Conservation (phyloP, 768 basidiomycete genomes). For the Dioszegia aurantiaca region DNA sequence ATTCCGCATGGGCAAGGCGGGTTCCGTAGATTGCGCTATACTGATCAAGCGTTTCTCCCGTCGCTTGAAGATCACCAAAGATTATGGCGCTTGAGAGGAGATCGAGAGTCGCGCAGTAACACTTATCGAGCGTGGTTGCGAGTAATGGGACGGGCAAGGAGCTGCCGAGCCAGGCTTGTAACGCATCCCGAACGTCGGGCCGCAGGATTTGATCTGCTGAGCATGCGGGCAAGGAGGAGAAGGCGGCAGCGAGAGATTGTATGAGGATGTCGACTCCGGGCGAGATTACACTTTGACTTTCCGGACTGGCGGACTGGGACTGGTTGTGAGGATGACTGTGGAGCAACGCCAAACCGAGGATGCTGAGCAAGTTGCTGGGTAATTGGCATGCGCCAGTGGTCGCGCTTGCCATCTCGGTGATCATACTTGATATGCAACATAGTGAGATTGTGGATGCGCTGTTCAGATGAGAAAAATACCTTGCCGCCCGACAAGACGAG, state of each 20-base stretch:
- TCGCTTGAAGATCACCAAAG: slow-evolving; percentile 16
- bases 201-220: not conserved
- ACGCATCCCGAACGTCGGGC: not conserved
- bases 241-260: slow-evolving; percentile 9
- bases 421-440: too few species aligned
- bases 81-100: slow-evolving; percentile 21
- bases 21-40: slow-evolving; percentile 35
- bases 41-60: slow-evolving; percentile 22
- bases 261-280: slow-evolving; percentile 28
- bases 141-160: not conserved
- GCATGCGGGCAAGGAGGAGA: not conserved
- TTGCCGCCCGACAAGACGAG: too few species aligned
- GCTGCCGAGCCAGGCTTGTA: slow-evolving; percentile 21
- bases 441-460: too few species aligned
- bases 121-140: slow-evolving; percentile 9
- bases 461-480: too few species aligned
- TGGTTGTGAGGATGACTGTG: slow-evolving; percentile 30
- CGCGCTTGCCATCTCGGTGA: too few species aligned
- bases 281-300: slow-evolving; percentile 14
- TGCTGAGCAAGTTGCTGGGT: slow-evolving; percentile 34
- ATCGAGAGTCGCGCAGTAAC: slow-evolving; percentile 30
- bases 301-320: not conserved
- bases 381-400: slow-evolving; percentile 12
- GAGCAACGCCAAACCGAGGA: slow-evolving; percentile 26
- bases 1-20: slow-evolving; percentile 28